Conservation (phyloP, 345 rosid genomes). For the Kandelia obovata region DNA sequence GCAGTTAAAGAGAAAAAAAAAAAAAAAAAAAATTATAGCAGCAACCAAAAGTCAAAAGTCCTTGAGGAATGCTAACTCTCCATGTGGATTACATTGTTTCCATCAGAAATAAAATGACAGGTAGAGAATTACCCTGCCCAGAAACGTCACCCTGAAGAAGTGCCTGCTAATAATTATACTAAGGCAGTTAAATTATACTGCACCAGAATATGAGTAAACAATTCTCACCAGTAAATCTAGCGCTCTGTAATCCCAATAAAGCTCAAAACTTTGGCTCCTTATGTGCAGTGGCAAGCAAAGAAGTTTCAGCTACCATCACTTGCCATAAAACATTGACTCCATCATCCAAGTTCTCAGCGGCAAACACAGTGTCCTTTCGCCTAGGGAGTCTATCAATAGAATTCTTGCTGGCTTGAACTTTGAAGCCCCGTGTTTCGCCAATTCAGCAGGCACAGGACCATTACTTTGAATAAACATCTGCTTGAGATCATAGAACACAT, state of each 20-base stretch:
- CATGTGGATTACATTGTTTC: too few species aligned
- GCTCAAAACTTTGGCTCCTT: neutral
- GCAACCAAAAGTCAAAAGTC: too few species aligned
- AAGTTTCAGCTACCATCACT: constrained; percentile 3
- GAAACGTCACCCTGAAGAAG: too few species aligned
- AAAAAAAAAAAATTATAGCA: too few species aligned
- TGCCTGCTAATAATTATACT: too few species aligned
- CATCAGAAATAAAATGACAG: too few species aligned
- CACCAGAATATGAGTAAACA: neutral
- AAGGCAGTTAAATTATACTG: too few species aligned
- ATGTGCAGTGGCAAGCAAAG: neutral
- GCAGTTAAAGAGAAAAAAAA: too few species aligned
- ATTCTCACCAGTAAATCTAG: neutral
- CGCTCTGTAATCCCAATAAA: neutral
- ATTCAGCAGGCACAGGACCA: constrained; percentile 79
- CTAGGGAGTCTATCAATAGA: constrained; percentile 82
- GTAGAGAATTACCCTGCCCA: too few species aligned
- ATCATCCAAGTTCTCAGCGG: constrained; percentile 36
- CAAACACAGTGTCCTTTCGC: constrained; percentile 74
- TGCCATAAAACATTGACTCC: neutral
- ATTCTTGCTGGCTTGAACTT: constrained; percentile 86
- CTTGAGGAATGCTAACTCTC: too few species aligned
- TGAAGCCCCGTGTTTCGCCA: constrained; percentile 89
- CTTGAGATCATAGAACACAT: constrained; percentile 92
- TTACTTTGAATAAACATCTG: constrained; percentile 96